Evolutionary conservation across 768 basidiomycete species (phyloP).

Genomic region (Jaapia argillacea): DNA sequence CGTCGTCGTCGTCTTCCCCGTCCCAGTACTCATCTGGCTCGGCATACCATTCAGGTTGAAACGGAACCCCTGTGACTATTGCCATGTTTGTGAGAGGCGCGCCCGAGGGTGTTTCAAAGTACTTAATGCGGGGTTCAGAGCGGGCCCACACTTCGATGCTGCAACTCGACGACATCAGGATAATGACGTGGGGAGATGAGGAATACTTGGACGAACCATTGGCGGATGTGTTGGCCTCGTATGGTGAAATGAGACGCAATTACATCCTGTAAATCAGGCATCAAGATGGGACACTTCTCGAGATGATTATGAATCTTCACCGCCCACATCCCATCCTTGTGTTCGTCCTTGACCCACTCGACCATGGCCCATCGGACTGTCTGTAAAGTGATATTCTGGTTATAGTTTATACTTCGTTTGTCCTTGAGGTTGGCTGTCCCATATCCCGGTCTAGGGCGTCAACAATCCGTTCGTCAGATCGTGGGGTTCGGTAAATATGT

Average conservation of each 20-base stretch:
- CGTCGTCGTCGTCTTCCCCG: too few species aligned
- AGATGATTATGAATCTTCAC: conserved; percentile 18
- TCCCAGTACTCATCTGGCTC: too few species aligned
- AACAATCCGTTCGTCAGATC: too few species aligned
- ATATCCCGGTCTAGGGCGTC: conserved; percentile 35
- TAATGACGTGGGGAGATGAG: not conserved
- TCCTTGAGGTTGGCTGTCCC: conserved; percentile 29
- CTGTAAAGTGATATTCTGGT: conserved; percentile 29
- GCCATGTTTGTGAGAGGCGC: too few species aligned
- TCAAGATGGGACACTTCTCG: not conserved
- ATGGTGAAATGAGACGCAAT: conserved; percentile 39
- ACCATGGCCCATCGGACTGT: conserved; percentile 44
- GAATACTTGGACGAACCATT: conserved; percentile 23
- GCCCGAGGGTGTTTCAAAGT: too few species aligned
- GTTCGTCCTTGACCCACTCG: conserved; percentile 38
- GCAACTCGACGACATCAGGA: not conserved
- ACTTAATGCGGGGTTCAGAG: conserved; percentile 17
- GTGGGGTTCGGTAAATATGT: not conserved
- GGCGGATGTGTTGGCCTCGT: conserved; percentile 28
- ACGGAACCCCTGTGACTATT: too few species aligned
- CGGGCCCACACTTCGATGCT: conserved; percentile 27
- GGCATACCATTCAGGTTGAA: too few species aligned
- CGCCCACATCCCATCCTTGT: conserved; percentile 34
- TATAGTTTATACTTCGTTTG: conserved; percentile 32
- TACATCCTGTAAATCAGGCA: conserved; percentile 27